A percentile compares a stretch with the other conserved stretches of the same genome.
These are phyloP conservation scores for Acacia concinna DNA, from an alignment of 331 rosid species.

Conservation along the genomic window DNA sequence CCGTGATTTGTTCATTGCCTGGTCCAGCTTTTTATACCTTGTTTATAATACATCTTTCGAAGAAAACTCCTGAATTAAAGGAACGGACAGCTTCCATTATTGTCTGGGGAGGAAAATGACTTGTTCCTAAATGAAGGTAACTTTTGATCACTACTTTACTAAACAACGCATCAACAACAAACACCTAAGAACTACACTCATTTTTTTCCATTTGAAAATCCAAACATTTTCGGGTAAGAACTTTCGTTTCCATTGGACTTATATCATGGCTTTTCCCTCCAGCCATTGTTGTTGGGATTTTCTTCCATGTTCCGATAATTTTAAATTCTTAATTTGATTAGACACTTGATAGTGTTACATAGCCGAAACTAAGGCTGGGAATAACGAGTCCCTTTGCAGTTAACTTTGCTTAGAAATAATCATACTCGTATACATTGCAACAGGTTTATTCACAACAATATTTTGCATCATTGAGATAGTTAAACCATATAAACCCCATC, in stretches of 20 bases:
- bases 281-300: slow-evolving; percentile 75
- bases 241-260: slow-evolving; percentile 38
- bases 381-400: neutral
- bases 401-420: slow-evolving; percentile 5
- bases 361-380: neutral
- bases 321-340: neutral
- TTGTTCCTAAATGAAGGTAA: neutral
- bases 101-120: neutral
- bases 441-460: slow-evolving; percentile 67
- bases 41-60: neutral
- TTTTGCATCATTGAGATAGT: slow-evolving; percentile 95
- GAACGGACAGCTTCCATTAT: neutral
- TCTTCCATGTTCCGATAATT: slow-evolving; percentile 78
- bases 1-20: too few species aligned
- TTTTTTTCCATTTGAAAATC: neutral
- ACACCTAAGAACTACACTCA: neutral
- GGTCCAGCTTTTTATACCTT: too few species aligned
- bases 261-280: slow-evolving; percentile 89
- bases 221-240: neutral
- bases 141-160: neutral
- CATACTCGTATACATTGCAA: slow-evolving; percentile 58
- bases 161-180: neutral
- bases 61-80: neutral
- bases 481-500: slow-evolving; percentile 89
- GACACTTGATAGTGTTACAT: neutral